Evolutionary conservation across 306 rosid species (phyloP), one percentile per base, ranked within the genome.

Genomic region (Nissolia schottii): DNA sequence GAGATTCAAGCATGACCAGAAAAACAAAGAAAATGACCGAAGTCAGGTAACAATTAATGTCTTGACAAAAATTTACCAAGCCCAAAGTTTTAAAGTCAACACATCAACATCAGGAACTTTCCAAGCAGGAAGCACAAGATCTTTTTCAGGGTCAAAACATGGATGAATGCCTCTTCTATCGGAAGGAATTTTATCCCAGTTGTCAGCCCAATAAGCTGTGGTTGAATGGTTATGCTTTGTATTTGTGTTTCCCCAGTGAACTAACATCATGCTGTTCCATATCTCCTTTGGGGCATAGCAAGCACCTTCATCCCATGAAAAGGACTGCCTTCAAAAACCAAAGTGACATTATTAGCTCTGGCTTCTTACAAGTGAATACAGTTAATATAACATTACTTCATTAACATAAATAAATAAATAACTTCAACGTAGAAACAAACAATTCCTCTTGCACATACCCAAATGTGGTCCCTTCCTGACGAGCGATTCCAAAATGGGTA

Each of bases 271-370:
- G 84, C 99, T 94, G 81, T 76, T 85, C 97, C 99, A 91, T 85
- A 94, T 94, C 86, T 94, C 99, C 87, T 94, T 94, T 9, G 99
- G 99, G 59, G 99, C 97, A 88, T 91, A 94, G 87, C 99, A 94
- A 74, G 99, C 97, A 77, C 99, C 97, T 87, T 94, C 99, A 82
- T 94, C 99, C 99, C 99, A 94, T 57, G 99, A 86, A 84, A 91
- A 94, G 60, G 76, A 94, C 99, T 94, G 99, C 81, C 86, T 71
- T 89, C 84, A 81, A 69, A 77, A 38, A 73, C 43, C 82, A 73
- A 81, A 70, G 77, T 18, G 35, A 67, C 82, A 35, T 78, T 65
- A 74, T 86, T 82, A 89, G 80, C 79, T 61, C 29, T 4, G 19
- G 34, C 60, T 65, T 55, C 51, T 45, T 29, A 70, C 27, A 57